These are phyloP conservation scores for Phytophthora rubi DNA, from an alignment of 352 stramenopile species.

Conservation along the genomic window DNA sequence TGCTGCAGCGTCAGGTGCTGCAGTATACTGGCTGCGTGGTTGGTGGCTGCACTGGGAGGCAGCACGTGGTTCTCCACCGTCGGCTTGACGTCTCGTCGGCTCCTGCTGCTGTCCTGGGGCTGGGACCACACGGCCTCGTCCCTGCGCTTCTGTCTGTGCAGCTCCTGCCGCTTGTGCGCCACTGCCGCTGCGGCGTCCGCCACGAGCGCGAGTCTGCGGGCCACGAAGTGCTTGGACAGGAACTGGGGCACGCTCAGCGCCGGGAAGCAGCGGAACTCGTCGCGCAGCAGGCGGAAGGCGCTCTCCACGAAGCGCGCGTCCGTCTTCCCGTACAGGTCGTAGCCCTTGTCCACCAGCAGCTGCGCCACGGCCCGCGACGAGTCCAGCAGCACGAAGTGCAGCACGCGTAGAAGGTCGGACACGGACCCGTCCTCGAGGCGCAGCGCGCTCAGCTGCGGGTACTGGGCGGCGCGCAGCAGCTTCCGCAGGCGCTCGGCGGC, in stretches of 20 bases:
- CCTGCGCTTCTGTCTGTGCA: conserved; percentile 42
- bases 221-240: conserved; percentile 63
- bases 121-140: conserved; percentile 67
- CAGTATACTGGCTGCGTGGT: conserved; percentile 44
- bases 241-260: conserved; percentile 70
- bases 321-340: conserved; percentile 81
- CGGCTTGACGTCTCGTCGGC: conserved; percentile 14
- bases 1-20: conserved; percentile 36
- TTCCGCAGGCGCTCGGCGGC: conserved; percentile 61
- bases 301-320: conserved; percentile 81
- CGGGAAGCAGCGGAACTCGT: conserved; percentile 80
- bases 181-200: conserved; percentile 57
- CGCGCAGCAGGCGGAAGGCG: conserved; percentile 70
- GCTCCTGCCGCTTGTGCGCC: conserved; percentile 57
- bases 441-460: conserved; percentile 48
- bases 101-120: conserved; percentile 30
- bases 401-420: conserved; percentile 63
- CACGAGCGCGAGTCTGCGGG: conserved; percentile 64
- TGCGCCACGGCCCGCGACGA: conserved; percentile 71
- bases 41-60: conserved; percentile 17
- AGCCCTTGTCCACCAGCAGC: conserved; percentile 63
- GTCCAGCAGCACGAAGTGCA: conserved; percentile 79
- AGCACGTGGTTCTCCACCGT: conserved; percentile 57
- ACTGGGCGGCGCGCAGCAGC: conserved; percentile 59
- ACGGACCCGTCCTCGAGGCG: conserved; percentile 46